phyloP scores from a whole-genome alignment of 495 filamentous ascomycete genomes.

The Beverwykella pulmonaria region DNA sequence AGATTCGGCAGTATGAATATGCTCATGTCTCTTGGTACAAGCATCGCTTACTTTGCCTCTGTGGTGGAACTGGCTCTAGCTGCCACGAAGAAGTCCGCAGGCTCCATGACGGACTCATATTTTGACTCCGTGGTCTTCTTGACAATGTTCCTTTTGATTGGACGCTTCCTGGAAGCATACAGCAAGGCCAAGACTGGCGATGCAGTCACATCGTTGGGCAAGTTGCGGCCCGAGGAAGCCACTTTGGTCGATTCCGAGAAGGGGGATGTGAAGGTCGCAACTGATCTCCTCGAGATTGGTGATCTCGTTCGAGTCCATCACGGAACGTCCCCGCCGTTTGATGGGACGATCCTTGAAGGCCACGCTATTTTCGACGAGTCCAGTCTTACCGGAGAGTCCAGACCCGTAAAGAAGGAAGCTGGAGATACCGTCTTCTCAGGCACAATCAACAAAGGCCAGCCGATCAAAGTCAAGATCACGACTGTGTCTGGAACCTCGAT shows the following conservation, averaged over 20 bases:
- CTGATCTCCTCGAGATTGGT: constrained; percentile 81
- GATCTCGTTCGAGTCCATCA: constrained; percentile 76
- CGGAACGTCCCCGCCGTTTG: constrained; percentile 82
- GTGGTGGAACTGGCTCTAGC: constrained; percentile 76
- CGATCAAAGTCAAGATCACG: constrained; percentile 70
- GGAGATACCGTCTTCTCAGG: constrained; percentile 82
- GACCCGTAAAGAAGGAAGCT: constrained; percentile 66
- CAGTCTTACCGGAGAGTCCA: constrained; percentile 86
- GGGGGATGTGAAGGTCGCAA: constrained; percentile 51
- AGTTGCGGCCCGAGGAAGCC: constrained; percentile 79
- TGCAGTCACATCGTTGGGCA: constrained; percentile 77
- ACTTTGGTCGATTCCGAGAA: constrained; percentile 58
- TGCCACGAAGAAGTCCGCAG: constrained; percentile 50
- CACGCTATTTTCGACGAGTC: constrained; percentile 82
- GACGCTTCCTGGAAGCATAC: constrained; percentile 82
- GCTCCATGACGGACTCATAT: constrained; percentile 55
- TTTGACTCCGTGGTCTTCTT: constrained; percentile 95
- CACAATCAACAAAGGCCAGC: constrained; percentile 77
- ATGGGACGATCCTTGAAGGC: constrained; percentile 70
- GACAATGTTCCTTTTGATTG: constrained; percentile 85
- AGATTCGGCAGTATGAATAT: constrained; percentile 97
- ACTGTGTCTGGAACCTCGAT: constrained; percentile 77
- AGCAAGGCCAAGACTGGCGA: constrained; percentile 92
- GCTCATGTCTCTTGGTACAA: constrained; percentile 85
- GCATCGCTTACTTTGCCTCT: constrained; percentile 84